Conservation (phyloP, 108 stramenopile genomes). For the Pinguiococcus pyrenoidosus region DNA sequence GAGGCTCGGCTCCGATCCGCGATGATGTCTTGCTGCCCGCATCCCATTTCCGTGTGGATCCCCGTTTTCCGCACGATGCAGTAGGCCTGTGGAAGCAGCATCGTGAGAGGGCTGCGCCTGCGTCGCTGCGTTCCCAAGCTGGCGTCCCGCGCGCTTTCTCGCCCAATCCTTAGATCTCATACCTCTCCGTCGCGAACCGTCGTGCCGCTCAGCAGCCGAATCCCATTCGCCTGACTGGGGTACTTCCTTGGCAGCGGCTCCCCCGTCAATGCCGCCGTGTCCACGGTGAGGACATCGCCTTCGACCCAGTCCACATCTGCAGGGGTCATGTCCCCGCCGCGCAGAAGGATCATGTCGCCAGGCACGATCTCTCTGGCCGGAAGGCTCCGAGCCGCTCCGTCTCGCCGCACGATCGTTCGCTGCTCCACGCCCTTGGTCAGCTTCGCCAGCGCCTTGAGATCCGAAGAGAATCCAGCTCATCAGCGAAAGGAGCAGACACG, state of each 20-base stretch:
- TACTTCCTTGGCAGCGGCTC: slow-evolving; percentile 51
- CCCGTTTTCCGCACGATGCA: slow-evolving; percentile 47
- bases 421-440: slow-evolving; percentile 39
- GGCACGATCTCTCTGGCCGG: slow-evolving; percentile 50
- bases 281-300: slow-evolving; percentile 50
- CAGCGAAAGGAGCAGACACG: background rate
- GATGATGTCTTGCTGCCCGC: slow-evolving; percentile 48
- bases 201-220: slow-evolving; percentile 39
- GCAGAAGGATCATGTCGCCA: slow-evolving; percentile 58
- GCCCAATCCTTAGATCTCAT: too few species aligned
- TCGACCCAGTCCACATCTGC: slow-evolving; percentile 57
- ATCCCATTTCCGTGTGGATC: slow-evolving; percentile 54
- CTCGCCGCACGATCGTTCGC: slow-evolving; percentile 41
- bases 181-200: slow-evolving; percentile 51
- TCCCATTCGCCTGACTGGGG: slow-evolving; percentile 32
- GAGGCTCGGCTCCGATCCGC: slow-evolving; percentile 47
- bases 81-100: too few species aligned
- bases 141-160: too few species aligned
- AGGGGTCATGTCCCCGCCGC: slow-evolving; percentile 56
- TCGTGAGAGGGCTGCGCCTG: too few species aligned
- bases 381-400: slow-evolving; percentile 34
- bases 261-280: slow-evolving; percentile 63
- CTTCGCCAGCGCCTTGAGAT: slow-evolving; percentile 46
- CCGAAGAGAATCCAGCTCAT: background rate
- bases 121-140: too few species aligned